Percentiles rank a stretch among this genome's conserved stretches.
Conservation (phyloP, 192 early-diverging fungal genomes). For the Podila clonocystis region DNA sequence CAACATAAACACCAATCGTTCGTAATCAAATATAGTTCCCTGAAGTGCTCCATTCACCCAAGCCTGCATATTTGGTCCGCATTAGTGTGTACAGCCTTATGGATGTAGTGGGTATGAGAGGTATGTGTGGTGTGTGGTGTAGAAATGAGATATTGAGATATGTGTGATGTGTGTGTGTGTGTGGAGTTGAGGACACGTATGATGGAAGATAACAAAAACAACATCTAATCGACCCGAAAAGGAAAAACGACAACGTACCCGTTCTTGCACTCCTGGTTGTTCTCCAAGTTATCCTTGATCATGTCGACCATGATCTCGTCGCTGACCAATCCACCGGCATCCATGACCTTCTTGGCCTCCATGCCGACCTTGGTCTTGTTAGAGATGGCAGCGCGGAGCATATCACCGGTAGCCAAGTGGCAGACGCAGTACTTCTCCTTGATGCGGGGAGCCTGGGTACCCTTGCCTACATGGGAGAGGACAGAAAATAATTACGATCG, state of each 20-base stretch:
- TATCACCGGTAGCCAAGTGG: constrained; percentile 99
- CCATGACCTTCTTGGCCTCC: constrained; percentile 99
- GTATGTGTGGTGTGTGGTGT: too few relatives aligned
- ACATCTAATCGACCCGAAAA: background rate
- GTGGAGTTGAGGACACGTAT: background rate
- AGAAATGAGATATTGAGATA: too few relatives aligned
- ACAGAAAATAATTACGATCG: background rate
- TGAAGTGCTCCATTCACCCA: too few relatives aligned
- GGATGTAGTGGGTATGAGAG: too few relatives aligned
- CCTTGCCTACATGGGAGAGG: constrained; percentile 67
- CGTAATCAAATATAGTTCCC: too few relatives aligned
- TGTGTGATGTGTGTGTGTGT: background rate
- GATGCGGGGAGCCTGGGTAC: constrained; percentile 95
- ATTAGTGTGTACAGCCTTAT: too few relatives aligned
- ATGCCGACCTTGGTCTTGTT: constrained; percentile 92
- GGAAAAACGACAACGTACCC: constrained; percentile 63
- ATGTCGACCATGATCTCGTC: constrained; percentile 99
- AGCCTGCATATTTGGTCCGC: too few relatives aligned
- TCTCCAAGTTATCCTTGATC: constrained; percentile 96
- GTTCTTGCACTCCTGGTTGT: constrained; percentile 94
- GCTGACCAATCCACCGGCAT: constrained; percentile 94
- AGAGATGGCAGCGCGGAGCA: constrained; percentile 96
- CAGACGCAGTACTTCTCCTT: constrained; percentile 97
- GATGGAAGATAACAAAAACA: background rate
- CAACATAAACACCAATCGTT: too few relatives aligned